A percentile compares a stretch with the other conserved stretches of the same genome.
Conservation (phyloP, 305 asterid genomes). For the Coffea humblotiana region DNA sequence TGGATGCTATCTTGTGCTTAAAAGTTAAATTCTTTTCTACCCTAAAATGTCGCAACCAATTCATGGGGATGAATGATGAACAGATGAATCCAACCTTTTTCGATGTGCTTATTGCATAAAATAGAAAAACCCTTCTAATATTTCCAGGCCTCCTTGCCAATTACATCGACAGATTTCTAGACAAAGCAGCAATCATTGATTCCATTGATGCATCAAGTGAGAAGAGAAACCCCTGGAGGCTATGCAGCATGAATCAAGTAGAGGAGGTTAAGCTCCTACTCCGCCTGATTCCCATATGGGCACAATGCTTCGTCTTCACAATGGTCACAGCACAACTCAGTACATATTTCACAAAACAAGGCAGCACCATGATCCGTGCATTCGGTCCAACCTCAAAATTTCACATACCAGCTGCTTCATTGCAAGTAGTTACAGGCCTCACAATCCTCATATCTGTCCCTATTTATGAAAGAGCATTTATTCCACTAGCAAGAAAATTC, state of each 20-base stretch:
- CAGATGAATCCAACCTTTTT: too few species aligned
- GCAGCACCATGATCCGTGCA: conserved; percentile 41
- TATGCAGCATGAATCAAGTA: conserved; percentile 46
- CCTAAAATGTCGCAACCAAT: too few species aligned
- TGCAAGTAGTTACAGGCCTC: conserved; percentile 58
- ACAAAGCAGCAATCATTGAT: conserved; percentile 51
- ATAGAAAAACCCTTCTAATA: neutral
- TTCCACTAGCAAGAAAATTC: conserved; percentile 43
- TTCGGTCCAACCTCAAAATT: conserved; percentile 18
- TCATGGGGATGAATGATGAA: too few species aligned
- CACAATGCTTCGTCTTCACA: conserved; percentile 51
- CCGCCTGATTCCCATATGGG: conserved; percentile 69
- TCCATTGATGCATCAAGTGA: conserved; percentile 34
- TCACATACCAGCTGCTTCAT: conserved; percentile 53
- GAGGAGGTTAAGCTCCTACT: conserved; percentile 65
- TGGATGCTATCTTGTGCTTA: too few species aligned
- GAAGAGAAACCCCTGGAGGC: conserved; percentile 50
- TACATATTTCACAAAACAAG: conserved; percentile 70
- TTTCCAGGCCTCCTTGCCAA: neutral
- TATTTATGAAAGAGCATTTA: conserved; percentile 44
- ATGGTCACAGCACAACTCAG: conserved; percentile 50
- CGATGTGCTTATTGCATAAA: too few species aligned
- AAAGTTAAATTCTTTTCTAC: too few species aligned
- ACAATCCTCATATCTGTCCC: conserved; percentile 45
- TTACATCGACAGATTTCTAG: conserved; percentile 40